These are phyloP conservation scores for Sclerotinia spermophila DNA, from an alignment of 2,329 filamentous ascomycete species.

Conservation along the genomic window DNA sequence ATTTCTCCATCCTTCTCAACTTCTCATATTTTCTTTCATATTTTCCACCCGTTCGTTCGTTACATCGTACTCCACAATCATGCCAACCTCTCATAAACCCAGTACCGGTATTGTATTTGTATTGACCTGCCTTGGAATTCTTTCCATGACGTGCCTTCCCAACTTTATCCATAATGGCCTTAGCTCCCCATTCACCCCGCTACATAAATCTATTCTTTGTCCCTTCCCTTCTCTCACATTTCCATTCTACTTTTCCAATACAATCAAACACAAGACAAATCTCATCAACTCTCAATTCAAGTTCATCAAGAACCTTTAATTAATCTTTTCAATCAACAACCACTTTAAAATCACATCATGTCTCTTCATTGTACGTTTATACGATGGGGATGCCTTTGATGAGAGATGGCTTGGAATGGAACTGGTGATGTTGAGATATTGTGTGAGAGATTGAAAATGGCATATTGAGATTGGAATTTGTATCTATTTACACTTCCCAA, in stretches of 20 bases:
- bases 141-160: constrained; percentile 16
- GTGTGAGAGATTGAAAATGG: neutral
- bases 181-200: constrained; percentile 12
- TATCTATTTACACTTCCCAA: neutral
- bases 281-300: neutral
- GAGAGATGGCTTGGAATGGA: neutral
- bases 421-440: neutral
- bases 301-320: constrained; percentile 19
- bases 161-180: constrained; percentile 14
- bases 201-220: constrained; percentile 12
- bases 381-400: neutral
- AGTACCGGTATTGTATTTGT: no score
- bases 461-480: neutral
- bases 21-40: no score
- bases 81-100: constrained; percentile 1
- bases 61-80: neutral
- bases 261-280: neutral
- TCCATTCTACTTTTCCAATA: neutral
- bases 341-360: constrained; percentile 26
- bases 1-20: neutral
- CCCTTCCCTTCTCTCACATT: neutral
- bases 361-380: constrained; percentile 33
- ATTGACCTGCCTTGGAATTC: constrained; percentile 5
- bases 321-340: constrained; percentile 19
- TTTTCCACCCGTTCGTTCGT: neutral